These are phyloP conservation scores for Polyplosphaeria fusca DNA, from an alignment of 495 filamentous ascomycete species.

Conservation along the genomic window DNA sequence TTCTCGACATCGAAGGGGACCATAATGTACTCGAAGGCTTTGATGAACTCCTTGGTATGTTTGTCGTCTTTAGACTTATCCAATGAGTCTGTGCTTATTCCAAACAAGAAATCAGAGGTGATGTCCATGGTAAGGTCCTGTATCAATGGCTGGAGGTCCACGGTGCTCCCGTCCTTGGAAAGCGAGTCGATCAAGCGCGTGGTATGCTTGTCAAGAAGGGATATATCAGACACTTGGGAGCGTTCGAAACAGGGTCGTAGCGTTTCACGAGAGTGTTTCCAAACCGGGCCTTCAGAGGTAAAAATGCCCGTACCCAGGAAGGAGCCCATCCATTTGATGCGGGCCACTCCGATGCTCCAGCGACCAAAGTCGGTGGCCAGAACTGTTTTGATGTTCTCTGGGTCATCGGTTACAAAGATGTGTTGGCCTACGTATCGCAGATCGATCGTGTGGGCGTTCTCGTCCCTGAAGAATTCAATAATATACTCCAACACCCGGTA, in stretches of 20 bases:
- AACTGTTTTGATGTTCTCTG: slow-evolving; percentile 60
- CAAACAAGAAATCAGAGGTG: slow-evolving; percentile 71
- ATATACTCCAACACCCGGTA: neutral
- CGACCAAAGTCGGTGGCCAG: slow-evolving; percentile 57
- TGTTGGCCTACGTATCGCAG: neutral
- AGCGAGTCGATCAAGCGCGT: slow-evolving; percentile 47
- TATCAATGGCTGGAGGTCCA: slow-evolving; percentile 65
- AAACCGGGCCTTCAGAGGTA: slow-evolving; percentile 22
- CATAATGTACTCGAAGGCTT: slow-evolving; percentile 23
- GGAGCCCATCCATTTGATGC: slow-evolving; percentile 35
- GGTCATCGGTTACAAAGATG: slow-evolving; percentile 53
- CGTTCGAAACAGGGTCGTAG: slow-evolving; percentile 62
- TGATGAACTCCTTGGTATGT: slow-evolving; percentile 27
- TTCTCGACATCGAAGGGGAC: slow-evolving; percentile 28
- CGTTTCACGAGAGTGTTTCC: slow-evolving; percentile 51
- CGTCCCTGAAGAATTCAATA: neutral
- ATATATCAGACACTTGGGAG: slow-evolving; percentile 56
- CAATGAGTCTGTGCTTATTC: slow-evolving; percentile 50
- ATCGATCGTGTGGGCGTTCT: slow-evolving; percentile 4
- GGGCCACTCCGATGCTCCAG: slow-evolving; percentile 53
- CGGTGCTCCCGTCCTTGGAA: slow-evolving; percentile 48
- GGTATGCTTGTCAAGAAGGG: slow-evolving; percentile 58
- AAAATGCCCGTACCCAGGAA: slow-evolving; percentile 25
- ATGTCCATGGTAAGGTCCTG: slow-evolving; percentile 63
- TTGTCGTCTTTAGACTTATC: slow-evolving; percentile 22